These are phyloP conservation scores for Rubia yunnanensis DNA, from an alignment of 257 asterid genomes.

Conservation along the genomic window DNA sequence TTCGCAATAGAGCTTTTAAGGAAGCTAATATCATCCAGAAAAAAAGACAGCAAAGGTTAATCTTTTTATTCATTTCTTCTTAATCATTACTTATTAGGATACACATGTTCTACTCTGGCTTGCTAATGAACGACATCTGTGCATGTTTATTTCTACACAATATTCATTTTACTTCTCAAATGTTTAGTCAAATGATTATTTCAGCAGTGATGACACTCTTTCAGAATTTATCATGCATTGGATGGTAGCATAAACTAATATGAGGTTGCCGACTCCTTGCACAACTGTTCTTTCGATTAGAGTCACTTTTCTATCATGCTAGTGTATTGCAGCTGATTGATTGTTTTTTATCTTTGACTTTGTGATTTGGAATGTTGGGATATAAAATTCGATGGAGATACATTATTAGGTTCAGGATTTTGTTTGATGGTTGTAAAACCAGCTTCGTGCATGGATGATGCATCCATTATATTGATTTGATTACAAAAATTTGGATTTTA, in stretches of 20 bases:
- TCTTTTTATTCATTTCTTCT: constrained; percentile 12
- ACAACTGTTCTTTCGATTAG: not conserved
- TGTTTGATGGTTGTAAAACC: not conserved
- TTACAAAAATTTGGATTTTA: not conserved
- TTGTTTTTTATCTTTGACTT: not conserved
- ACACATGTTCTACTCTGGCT: constrained; percentile 2
- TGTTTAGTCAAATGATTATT: not conserved
- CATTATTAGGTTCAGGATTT: not conserved
- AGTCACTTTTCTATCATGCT: not conserved
- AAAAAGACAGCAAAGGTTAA: constrained; percentile 65
- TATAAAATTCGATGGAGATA: not conserved
- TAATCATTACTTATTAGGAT: not conserved
- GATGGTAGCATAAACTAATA: not conserved
- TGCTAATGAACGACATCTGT: not conserved
- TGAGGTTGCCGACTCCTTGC: not conserved
- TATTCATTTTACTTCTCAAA: not conserved
- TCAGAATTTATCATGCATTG: not conserved
- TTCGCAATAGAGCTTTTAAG: constrained; percentile 72
- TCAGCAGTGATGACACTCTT: not conserved
- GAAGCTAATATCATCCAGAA: constrained; percentile 58
- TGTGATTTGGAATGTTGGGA: not conserved
- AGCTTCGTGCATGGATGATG: not conserved
- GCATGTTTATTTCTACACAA: not conserved
- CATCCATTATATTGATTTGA: not conserved
- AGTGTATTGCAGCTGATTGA: not conserved